Base-by-base conservation (phyloP, 2,329 filamentous ascomycete genomes). In the Trichoderma sp. region DNA sequence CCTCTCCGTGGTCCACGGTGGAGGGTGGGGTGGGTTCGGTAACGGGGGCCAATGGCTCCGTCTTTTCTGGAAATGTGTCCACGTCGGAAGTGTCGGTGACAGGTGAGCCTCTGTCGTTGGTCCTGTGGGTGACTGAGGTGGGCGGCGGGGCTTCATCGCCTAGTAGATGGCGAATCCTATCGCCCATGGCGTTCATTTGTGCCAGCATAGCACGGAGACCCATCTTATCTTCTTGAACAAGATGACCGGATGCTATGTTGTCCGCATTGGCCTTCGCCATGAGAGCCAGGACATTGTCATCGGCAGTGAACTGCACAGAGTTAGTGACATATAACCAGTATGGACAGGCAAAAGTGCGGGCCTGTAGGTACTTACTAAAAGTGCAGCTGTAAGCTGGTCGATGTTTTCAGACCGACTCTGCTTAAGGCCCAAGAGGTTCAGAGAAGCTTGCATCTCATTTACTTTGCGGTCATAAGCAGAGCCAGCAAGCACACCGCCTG, bases 381-480 rank as follows among this genome's bases (percentile, higher is more conserved):
- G 82, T 65, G 86, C 83, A 70, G 87, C 82, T 64, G 89, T 82
- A 69, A 92, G 83, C 60, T 82, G 81, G 68, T 84, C 80, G 60
- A 89, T 76, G 37, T 82, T 81, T 60, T 86, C 81, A 28, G 84
- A 82, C 65, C 79, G 79, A 71, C 84, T 81, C 72, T 83, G 82
- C 66, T 82, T 83, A 59, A 92, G 81, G 70, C 86, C 84, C 55
- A 85, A 82, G 37, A 93, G 82, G 70, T 87, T 89, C 70, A 92
- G 83, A 5, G 89, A 89, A 54, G 88, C 85, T 75, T 91, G 89
- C 75, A 90, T 85, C 77, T 91, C 87, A 64, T 85, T 83, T 24
- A 91, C 79, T n/a, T 79, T 82, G 60, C 80, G 82, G 66, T 80
- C 78, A 64, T 77, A 71, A 75, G 81, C 71, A 73, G 83, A 80